A percentile compares a stretch with the other conserved stretches of the same genome.
Conservation (phyloP, 2,329 filamentous ascomycete genomes). For the Trichoderma atrobrunneum region DNA sequence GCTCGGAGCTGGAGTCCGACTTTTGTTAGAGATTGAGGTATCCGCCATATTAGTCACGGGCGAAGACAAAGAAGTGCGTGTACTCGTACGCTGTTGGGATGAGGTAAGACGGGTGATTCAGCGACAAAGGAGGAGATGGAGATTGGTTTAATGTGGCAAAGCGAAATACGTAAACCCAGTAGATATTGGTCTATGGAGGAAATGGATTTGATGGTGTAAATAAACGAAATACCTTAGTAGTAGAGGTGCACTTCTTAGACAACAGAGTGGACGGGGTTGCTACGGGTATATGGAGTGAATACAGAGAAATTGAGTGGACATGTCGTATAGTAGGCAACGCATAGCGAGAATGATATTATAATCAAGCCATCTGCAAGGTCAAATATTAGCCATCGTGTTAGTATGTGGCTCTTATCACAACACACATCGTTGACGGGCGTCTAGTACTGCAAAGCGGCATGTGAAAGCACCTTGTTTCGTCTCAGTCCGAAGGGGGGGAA, state of each 20-base stretch:
- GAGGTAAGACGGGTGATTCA: not conserved
- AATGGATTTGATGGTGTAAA: not conserved
- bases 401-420: not conserved
- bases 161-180: not conserved
- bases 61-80: too few relatives aligned
- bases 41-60: not conserved
- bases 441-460: not conserved
- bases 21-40: not conserved
- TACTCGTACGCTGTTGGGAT: not conserved
- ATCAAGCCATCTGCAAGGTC: not conserved
- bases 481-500: not conserved
- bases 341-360: not conserved
- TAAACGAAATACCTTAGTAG: not conserved
- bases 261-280: not conserved
- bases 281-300: not conserved
- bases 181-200: not conserved
- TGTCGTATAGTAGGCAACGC: not conserved
- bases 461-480: not conserved
- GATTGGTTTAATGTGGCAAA: not conserved
- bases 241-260: not conserved
- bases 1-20: not conserved
- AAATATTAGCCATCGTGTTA: not conserved
- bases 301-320: not conserved
- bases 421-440: not conserved
- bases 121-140: not conserved